These are phyloP conservation scores for Diaporthe ilicicola DNA, from an alignment of 2,329 filamentous ascomycete species.

Conservation along the genomic window DNA sequence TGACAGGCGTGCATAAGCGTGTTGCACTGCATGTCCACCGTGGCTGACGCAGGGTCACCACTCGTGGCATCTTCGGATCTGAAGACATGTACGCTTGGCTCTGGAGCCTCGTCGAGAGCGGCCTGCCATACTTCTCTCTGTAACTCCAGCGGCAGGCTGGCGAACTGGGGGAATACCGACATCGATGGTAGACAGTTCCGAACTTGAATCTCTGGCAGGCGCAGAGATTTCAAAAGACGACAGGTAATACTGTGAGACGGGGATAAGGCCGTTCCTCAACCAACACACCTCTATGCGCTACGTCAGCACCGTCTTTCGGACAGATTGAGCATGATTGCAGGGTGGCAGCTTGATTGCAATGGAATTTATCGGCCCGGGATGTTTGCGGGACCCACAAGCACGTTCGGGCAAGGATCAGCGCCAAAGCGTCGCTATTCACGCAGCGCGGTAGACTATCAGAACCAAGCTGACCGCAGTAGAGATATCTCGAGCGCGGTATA, in stretches of 20 bases:
- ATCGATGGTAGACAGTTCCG: background rate
- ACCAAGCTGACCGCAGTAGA: no score
- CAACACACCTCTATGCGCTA: no score
- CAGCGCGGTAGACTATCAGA: no score
- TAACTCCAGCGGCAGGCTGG: slow-evolving; percentile 6
- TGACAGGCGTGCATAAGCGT: background rate
- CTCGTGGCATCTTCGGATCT: background rate
- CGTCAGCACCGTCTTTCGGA: no score
- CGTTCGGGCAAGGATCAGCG: background rate
- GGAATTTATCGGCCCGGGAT: background rate
- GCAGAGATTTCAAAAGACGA: no score
- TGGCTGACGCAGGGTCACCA: background rate
- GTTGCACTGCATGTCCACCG: background rate
- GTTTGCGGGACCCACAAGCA: background rate
- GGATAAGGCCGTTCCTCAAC: no score
- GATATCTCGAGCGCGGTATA: no score
- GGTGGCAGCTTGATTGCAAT: background rate
- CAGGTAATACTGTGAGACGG: no score
- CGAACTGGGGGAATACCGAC: background rate
- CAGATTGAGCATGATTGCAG: background rate
- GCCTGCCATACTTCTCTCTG: slow-evolving; percentile 7
- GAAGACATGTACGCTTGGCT: background rate
- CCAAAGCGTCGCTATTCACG: no score
- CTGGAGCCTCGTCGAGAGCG: background rate
- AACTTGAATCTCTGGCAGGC: no score